A percentile compares a stretch with the other conserved stretches of the same genome.
Evolutionary conservation across 106 monocot species (phyloP).

Genomic region (Apostasia ramifera): DNA sequence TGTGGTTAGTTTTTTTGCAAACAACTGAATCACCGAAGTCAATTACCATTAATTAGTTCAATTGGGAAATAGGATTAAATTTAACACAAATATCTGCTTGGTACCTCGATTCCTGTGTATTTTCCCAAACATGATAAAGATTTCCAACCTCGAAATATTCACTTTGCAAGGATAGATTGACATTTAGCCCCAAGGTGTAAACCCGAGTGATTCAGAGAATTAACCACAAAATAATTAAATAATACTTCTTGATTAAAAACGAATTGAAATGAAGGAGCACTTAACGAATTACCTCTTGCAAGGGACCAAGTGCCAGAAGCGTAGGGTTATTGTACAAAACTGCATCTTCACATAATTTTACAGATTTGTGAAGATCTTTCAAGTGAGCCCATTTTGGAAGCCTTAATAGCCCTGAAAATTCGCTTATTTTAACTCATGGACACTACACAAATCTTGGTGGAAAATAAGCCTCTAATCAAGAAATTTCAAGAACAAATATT

Average conservation of each 20-base stretch:
- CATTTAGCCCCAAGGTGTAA: too few species aligned
- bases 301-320: constrained; percentile 43
- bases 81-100: too few species aligned
- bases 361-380: constrained; percentile 76
- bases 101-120: too few species aligned
- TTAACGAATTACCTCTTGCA: constrained; percentile 57
- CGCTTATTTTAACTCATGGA: constrained; percentile 2
- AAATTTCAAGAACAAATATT: constrained; percentile 1
- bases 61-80: too few species aligned
- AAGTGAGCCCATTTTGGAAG: constrained; percentile 95
- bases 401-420: constrained; percentile 60
- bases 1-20: too few species aligned
- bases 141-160: too few species aligned
- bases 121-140: too few species aligned
- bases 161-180: too few species aligned
- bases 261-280: neutral
- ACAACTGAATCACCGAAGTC: too few species aligned
- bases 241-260: neutral
- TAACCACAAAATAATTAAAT: neutral
- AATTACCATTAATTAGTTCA: too few species aligned
- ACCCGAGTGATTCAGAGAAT: too few species aligned
- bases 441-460: neutral
- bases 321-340: constrained; percentile 54
- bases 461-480: neutral
- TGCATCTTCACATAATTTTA: constrained; percentile 60